These are phyloP conservation scores for Nowakowskiella sp. DNA, from an alignment of 192 early-diverging fungal genomes.

Conservation along the genomic window DNA sequence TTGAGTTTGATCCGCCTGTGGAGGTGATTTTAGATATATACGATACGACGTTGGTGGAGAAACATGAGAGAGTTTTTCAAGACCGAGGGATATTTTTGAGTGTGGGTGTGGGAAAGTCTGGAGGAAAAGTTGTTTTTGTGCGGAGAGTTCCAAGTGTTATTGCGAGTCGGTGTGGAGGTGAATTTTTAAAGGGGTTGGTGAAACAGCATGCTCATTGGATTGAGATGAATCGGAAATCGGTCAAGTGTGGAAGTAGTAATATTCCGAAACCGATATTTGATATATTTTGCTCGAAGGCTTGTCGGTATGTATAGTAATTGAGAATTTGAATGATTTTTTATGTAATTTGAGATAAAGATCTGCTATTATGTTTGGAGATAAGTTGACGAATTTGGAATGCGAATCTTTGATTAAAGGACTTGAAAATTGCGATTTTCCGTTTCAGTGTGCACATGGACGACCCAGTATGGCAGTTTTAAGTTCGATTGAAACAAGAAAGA, in stretches of 20 bases:
- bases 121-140: too few species aligned
- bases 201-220: slow-evolving; percentile 37
- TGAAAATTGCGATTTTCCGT: slow-evolving; percentile 48
- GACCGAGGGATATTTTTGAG: too few species aligned
- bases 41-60: too few species aligned
- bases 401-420: slow-evolving; percentile 40
- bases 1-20: too few species aligned
- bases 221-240: slow-evolving; percentile 21
- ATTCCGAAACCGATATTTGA: slow-evolving; percentile 60
- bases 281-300: slow-evolving; percentile 67
- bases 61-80: too few species aligned
- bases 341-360: slow-evolving; percentile 25
- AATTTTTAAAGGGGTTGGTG: slow-evolving; percentile 45
- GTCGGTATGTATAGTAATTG: slow-evolving; percentile 26
- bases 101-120: too few species aligned
- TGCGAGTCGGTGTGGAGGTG: too few species aligned
- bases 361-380: slow-evolving; percentile 72
- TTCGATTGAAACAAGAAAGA: too few species aligned
- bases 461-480: slow-evolving; percentile 22
- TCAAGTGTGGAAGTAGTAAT: slow-evolving; percentile 2
- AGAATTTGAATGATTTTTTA: background rate
- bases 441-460: slow-evolving; percentile 51
- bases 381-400: slow-evolving; percentile 40
- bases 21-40: too few species aligned
- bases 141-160: too few species aligned